A percentile compares a stretch with the other conserved stretches of the same genome.
Evolutionary conservation across 2,329 filamentous ascomycete species (phyloP).

Genomic region (Fusarium phyllophilum): DNA sequence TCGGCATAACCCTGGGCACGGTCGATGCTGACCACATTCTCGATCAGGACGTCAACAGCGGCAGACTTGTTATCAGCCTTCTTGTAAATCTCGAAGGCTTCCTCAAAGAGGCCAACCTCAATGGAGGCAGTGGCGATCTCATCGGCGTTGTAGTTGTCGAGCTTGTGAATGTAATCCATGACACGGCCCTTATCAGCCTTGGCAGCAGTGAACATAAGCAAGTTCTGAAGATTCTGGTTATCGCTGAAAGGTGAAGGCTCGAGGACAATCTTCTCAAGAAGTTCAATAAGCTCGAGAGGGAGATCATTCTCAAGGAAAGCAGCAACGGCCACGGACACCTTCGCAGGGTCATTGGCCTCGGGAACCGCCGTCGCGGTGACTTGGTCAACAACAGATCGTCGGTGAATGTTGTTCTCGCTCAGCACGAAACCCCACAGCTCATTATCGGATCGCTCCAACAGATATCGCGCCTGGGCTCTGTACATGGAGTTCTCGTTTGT

Average conservation of each 20-base stretch:
- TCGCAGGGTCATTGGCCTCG: constrained; percentile 90
- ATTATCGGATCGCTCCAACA: constrained; percentile 86
- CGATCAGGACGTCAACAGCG: constrained; percentile 91
- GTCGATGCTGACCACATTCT: constrained; percentile 97
- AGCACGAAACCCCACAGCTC: constrained; percentile 97
- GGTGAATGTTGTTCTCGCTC: constrained; percentile 94
- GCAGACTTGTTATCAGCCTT: constrained; percentile 91
- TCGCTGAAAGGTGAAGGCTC: constrained; percentile 99
- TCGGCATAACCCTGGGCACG: constrained; percentile 96
- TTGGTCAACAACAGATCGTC: constrained; percentile 93
- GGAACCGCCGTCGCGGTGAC: constrained; percentile 95
- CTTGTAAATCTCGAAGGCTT: constrained; percentile 98
- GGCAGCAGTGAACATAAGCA: constrained; percentile 94
- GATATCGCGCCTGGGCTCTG: constrained; percentile 94
- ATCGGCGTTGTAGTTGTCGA: constrained; percentile 88
- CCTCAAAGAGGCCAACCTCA: constrained; percentile 92
- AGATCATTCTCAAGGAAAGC: constrained; percentile 92
- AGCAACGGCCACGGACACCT: constrained; percentile 93
- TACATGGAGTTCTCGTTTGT: constrained; percentile 99
- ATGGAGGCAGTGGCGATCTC: constrained; percentile 95
- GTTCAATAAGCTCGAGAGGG: constrained; percentile 92
- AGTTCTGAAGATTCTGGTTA: constrained; percentile 94
- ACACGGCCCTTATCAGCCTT: constrained; percentile 96
- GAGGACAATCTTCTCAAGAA: constrained; percentile 99
- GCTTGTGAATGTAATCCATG: constrained; percentile 94